Base-by-base conservation (phyloP, 352 stramenopile species). In the Aphanomyces stellatus region DNA sequence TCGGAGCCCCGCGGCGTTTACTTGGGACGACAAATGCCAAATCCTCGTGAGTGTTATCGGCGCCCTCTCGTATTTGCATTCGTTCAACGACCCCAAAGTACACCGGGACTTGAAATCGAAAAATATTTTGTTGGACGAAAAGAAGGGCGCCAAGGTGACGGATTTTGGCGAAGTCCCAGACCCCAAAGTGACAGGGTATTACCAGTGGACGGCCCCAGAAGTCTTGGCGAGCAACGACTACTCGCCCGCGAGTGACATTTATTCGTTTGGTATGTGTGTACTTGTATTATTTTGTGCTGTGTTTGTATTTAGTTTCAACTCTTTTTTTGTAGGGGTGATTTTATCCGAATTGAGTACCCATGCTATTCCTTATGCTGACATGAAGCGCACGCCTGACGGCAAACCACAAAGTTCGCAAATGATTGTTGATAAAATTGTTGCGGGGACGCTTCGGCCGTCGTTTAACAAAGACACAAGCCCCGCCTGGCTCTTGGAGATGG, bases 81-180 rank as follows among this genome's bases (percentile, higher is more conserved):
- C n/a, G n/a, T n/a, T n/a, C n/a, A 56, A 79, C 6, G 17, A n/a
- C 17, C 22, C 15, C 8, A 53, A 84, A 0, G 34, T 88, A 27
- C 1, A 85, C 27, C 76, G 78, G 46, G 76, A 88, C 41, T 68
- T 88, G 49, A 88, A 87, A 62, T 87, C 80, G 0, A 79, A 76
- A 65, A 88, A 87, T 60, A 74, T 88, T 28, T 61, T 88, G 8
- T 53, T 88, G 15, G 63, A 73, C 13, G 40, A 40, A 0, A 35
- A 68, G 1, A 69, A 74, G 24, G 49, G 76, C 15, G 74, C 80
- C 25, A 88, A 88, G 35, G 41, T 88, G 68, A 78, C 76, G 8
- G 79, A 86, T 62, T 88, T 88, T 69, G 80, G 80, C 27, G 71
- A 82, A 51, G 25, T 22, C n/a, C 59, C 27, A 19, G 17, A 62